Evolutionary conservation across 1,284 basidiomycete species (phyloP).

Genomic region (Erythrobasidium hasegawianum): DNA sequence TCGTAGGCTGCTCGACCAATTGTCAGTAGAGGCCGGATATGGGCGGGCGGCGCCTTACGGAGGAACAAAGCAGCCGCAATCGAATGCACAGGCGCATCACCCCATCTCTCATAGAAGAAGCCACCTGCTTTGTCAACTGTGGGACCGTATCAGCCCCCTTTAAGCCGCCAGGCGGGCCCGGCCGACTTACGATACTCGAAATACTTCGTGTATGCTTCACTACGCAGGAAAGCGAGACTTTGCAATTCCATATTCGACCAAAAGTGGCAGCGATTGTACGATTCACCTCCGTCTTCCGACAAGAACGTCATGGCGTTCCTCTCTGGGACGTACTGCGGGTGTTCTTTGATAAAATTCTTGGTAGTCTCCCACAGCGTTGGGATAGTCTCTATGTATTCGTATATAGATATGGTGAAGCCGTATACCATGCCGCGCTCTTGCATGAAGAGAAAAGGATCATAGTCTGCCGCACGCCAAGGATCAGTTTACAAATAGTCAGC

Average conservation of each 20-base stretch:
- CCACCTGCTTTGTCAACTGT: constrained; percentile 68
- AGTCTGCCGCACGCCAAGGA: constrained; percentile 26
- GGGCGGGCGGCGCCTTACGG: constrained; percentile 58
- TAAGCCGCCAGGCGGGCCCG: too few species aligned
- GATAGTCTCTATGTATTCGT: constrained; percentile 74
- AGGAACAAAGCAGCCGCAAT: constrained; percentile 73
- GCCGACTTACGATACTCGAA: constrained; percentile 54
- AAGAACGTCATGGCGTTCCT: constrained; percentile 72
- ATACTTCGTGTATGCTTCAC: constrained; percentile 69
- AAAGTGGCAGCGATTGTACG: constrained; percentile 70
- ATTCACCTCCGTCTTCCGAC: constrained; percentile 65
- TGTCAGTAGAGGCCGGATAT: not conserved
- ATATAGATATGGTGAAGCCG: constrained; percentile 57
- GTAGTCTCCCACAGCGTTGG: constrained; percentile 62
- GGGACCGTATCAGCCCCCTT: too few species aligned
- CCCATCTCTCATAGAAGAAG: constrained; percentile 61
- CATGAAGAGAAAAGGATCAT: constrained; percentile 45
- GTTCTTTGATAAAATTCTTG: constrained; percentile 62
- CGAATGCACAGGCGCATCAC: constrained; percentile 80
- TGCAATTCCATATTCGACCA: too few species aligned
- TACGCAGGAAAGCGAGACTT: constrained; percentile 66
- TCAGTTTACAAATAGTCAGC: not conserved
- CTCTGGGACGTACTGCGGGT: constrained; percentile 65
- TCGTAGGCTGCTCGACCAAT: constrained; percentile 56
- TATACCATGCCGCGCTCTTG: constrained; percentile 36